Base-by-base conservation (phyloP, 2,329 filamentous ascomycete genomes). In the Nakataea oryzae region DNA sequence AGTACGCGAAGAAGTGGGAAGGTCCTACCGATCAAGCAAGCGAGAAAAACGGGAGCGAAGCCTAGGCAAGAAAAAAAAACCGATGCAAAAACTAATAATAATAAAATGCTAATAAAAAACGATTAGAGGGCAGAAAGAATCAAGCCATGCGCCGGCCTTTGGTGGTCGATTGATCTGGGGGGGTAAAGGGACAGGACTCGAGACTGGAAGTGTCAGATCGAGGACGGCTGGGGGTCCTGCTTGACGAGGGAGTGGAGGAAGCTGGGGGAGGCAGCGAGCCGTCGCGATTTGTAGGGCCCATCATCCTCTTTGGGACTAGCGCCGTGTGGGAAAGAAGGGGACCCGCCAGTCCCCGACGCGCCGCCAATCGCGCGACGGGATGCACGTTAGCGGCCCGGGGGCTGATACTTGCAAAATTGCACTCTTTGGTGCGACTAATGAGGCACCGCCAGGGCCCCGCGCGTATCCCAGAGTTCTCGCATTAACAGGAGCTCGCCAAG, bases 31-130 rank as follows among this genome's bases (percentile, higher is more conserved):
- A 56, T 56, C 3, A 50, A 50, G 41, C 11, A 50, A 50, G 24
- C 8, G 41, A 50, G 41, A n/a, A 41, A 7, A 56, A 56, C 24
- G 26, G 9, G 54, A 55, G 26, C 13, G 2, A 55, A n/a, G 54
- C n/a, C 17, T 30, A 9, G 56, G 61, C n/a, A 32, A 47, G n/a
- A 54, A 54, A 54, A 54, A 41, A 34, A 57, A 56, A n/a, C n/a
- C n/a, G n/a, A n/a, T n/a, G n/a, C 24, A 57, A 14, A 58, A 63
- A 50, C 26, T 61, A 61, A 27, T n/a, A 58, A 32, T 59, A 34
- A 50, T 21, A 54, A 56, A 28, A n/a, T 57, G 17, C 17, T 21
- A 56, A 56, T 3, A 24, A 5, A 34, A 56, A 30, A 21, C 32
- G 28, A 58, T 30, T 26, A 61, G 26, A 55, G 32, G 6, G 29